A percentile compares a stretch with the other conserved stretches of the same genome.
Evolutionary conservation across 2,329 filamentous ascomycete genomes (phyloP).

Genomic region (Westerdykella aurantiaca): DNA sequence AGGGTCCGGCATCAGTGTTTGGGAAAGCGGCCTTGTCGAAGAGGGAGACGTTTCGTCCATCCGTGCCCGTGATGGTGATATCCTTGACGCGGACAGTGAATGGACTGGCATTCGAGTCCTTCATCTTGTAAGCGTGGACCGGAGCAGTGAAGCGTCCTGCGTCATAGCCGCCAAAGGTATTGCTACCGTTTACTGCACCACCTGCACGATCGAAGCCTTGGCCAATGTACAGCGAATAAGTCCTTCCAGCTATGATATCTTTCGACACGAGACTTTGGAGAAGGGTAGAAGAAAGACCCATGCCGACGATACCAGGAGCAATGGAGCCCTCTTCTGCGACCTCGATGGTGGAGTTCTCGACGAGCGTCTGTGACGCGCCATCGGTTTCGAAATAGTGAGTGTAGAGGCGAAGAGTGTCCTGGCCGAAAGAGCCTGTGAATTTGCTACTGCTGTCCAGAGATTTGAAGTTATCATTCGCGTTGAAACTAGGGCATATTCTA

Average conservation of each 20-base stretch:
- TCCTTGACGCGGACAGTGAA: slow-evolving; percentile 39
- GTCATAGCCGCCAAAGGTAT: slow-evolving; percentile 43
- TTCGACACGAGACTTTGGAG: slow-evolving; percentile 32
- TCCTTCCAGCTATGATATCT: slow-evolving; percentile 36
- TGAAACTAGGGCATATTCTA: slow-evolving; percentile 19
- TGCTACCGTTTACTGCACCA: slow-evolving; percentile 39
- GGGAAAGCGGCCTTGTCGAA: slow-evolving; percentile 29
- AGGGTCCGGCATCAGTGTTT: slow-evolving; percentile 14
- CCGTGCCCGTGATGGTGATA: slow-evolving; percentile 30
- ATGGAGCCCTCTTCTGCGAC: slow-evolving; percentile 29
- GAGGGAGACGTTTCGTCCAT: slow-evolving; percentile 31
- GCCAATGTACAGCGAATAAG: slow-evolving; percentile 42
- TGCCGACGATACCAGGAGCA: slow-evolving; percentile 34
- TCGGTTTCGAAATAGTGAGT: slow-evolving; percentile 40
- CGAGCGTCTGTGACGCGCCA: slow-evolving; percentile 31
- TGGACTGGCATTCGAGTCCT: slow-evolving; percentile 25
- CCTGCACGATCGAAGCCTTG: slow-evolving; percentile 39
- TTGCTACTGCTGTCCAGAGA: slow-evolving; percentile 22
- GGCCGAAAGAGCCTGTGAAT: slow-evolving; percentile 25
- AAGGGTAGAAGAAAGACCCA: slow-evolving; percentile 39
- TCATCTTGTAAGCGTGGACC: slow-evolving; percentile 31
- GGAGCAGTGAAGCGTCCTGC: slow-evolving; percentile 38
- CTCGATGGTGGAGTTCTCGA: slow-evolving; percentile 32
- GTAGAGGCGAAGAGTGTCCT: slow-evolving; percentile 35
- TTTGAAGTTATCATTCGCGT: slow-evolving; percentile 17